Base-by-base conservation (phyloP, 257 asterid species). In the Petrea volubilis region DNA sequence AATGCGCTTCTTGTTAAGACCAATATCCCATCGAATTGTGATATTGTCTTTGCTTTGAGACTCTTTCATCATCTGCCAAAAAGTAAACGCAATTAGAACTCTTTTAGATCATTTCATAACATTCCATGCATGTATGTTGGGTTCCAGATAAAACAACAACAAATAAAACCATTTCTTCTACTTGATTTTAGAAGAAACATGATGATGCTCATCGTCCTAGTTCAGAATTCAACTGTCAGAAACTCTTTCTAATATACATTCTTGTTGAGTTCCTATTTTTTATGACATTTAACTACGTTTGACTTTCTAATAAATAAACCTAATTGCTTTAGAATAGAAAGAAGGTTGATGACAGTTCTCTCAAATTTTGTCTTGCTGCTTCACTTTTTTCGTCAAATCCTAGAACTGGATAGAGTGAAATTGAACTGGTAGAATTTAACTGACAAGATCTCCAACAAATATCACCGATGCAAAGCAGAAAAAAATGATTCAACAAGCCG, bases 31-130 rank as follows among this genome's bases (percentile, higher is more conserved):
- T 38, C 98, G 94, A 75, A 95, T 80, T 0, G 93, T 92, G 64
- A 95, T 73, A 67, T 63, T 95, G 75, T 95, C 99, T 84, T 95
- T 95, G 89, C 99, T 95, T 80, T 95, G 98, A 61, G 99, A 92
- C 86, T 92, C 99, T 84, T 95, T 95, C 98, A 95, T 95, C 98
- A 92, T 95, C 98, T 95, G 80, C 56, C 67, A 75, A 74, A 70
- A 38, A 78, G 72, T 47, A 63, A 60, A 56, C 41, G 67, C 52
- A 68, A 58, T 60, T 62, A 64, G 40, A 46, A 64, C 44, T 34
- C 9, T 53, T 29, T 10, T 13, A 13, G 9, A 63, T 46, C 77
- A 64, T 31, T 28, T 44, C 17, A 23, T 14, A 20, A 64, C 17
- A 53, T 51, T 13, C 65, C 2, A n/a, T 60, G 18, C 4, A 23